A percentile compares a stretch with the other conserved stretches of the same genome.
These are phyloP conservation scores for Barbatosphaeria neglecta DNA, from an alignment of 495 filamentous ascomycete species.

Conservation along the genomic window DNA sequence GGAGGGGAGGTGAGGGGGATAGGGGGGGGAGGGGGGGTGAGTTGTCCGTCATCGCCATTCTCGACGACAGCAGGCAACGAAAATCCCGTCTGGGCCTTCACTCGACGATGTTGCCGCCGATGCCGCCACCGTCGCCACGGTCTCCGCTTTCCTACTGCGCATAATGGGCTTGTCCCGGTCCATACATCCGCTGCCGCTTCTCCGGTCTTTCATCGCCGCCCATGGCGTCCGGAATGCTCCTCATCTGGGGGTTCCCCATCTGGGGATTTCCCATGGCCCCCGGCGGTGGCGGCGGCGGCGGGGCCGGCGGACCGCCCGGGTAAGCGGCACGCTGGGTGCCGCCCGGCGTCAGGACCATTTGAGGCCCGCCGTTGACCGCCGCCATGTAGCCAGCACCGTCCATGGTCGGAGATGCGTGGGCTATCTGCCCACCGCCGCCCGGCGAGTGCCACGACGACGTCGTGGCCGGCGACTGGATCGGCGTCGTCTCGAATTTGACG, in stretches of 20 bases:
- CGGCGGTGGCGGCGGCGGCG: too few species aligned
- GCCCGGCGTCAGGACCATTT: slow-evolving; percentile 33
- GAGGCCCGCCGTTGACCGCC: slow-evolving; percentile 21
- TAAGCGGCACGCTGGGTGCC: slow-evolving; percentile 27
- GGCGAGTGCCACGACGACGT: slow-evolving; percentile 67
- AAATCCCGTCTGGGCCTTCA: background rate
- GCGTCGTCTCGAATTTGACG: slow-evolving; percentile 74
- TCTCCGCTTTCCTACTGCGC: slow-evolving; percentile 3
- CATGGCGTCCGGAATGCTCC: slow-evolving; percentile 18
- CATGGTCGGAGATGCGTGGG: slow-evolving; percentile 49
- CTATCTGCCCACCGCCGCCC: slow-evolving; percentile 40
- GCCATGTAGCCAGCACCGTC: slow-evolving; percentile 28
- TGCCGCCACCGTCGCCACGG: too few species aligned
- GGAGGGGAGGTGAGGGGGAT: too few species aligned
- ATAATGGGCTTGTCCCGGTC: slow-evolving; percentile 19
- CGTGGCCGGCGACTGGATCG: slow-evolving; percentile 61
- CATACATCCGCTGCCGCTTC: slow-evolving; percentile 28
- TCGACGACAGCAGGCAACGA: background rate
- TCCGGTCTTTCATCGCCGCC: slow-evolving; percentile 18
- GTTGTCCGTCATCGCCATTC: too few species aligned
- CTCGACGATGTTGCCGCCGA: too few species aligned
- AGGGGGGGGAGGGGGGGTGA: too few species aligned
- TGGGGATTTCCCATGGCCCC: too few species aligned
- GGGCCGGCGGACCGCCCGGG: slow-evolving; percentile 16
- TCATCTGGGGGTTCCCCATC: slow-evolving; percentile 5